A percentile compares a stretch with the other conserved stretches of the same genome.
phyloP scores from a whole-genome alignment of 2,329 filamentous ascomycete genomes.

The Ophiostoma tasmaniense region DNA sequence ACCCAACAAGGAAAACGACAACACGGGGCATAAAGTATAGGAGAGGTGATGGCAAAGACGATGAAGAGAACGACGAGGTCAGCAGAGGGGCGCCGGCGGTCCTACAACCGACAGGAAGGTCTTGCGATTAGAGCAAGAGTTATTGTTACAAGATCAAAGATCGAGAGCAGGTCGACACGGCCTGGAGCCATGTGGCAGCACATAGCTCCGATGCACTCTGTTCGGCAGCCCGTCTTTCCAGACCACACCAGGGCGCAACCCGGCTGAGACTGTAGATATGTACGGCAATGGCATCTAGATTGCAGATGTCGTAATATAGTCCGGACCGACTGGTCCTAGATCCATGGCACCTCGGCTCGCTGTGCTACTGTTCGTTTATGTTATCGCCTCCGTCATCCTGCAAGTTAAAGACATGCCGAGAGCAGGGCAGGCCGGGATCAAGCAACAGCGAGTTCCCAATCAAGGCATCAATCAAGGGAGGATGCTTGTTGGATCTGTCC shows the following conservation, averaged over 20 bases:
- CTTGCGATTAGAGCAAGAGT: not conserved
- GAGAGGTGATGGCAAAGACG: not conserved
- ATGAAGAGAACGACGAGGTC: not conserved
- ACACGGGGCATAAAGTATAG: not conserved
- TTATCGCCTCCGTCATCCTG: not conserved
- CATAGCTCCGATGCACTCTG: too few species aligned
- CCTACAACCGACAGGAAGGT: not conserved
- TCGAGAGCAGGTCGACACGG: not conserved
- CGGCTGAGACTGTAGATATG: too few species aligned
- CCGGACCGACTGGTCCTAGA: too few species aligned
- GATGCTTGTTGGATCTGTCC: not conserved
- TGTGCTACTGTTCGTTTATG: not conserved
- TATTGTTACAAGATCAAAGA: not conserved
- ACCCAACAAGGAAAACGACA: not conserved
- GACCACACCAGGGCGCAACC: too few species aligned
- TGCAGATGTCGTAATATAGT: not conserved
- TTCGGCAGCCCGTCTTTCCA: too few species aligned
- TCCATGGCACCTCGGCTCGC: not conserved
- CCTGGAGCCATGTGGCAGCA: not conserved
- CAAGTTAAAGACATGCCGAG: not conserved
- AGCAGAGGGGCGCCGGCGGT: not conserved
- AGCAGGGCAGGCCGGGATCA: not conserved
- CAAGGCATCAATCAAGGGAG: not conserved
- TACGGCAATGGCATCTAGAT: not conserved
- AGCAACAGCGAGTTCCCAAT: too few species aligned